phyloP scores from a whole-genome alignment of 129 eudicot genomes.

The Chrysanthemum seticuspe region DNA sequence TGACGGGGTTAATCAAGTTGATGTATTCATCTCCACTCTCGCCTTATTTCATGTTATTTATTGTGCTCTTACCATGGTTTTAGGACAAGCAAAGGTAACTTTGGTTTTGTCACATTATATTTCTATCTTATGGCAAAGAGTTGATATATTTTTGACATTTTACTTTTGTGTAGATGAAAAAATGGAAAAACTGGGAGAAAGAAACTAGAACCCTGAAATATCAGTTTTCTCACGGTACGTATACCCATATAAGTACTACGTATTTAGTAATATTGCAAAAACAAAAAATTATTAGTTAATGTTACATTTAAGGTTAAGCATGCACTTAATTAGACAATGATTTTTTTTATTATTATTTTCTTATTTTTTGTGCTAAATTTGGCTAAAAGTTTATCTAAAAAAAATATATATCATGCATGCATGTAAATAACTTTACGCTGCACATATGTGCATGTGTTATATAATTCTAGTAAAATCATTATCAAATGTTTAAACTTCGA shows the following conservation, averaged over 20 bases:
- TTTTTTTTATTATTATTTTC: no score
- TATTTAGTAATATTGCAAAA: no score
- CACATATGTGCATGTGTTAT: no score
- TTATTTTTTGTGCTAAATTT: no score
- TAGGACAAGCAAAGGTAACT: constrained; percentile 76
- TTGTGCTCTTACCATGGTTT: constrained; percentile 52
- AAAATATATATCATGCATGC: no score
- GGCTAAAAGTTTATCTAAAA: no score
- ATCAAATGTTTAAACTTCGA: background rate
- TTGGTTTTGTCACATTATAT: no score
- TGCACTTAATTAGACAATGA: no score
- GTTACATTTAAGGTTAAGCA: no score
- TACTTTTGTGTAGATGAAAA: constrained; percentile 33
- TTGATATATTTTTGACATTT: background rate
- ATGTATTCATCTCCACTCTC: constrained; percentile 69
- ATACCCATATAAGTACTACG: background rate
- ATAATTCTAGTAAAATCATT: background rate
- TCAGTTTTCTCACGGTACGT: constrained; percentile 52
- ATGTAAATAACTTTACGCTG: no score
- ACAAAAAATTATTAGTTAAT: no score
- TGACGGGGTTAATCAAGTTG: constrained; percentile 74
- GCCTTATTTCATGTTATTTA: constrained; percentile 66
- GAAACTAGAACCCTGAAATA: constrained; percentile 59
- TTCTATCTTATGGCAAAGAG: background rate
- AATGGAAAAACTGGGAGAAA: constrained; percentile 71